These are phyloP conservation scores for Plenodomus biglobosus DNA, from an alignment of 2,329 filamentous ascomycete species.

Conservation along the genomic window DNA sequence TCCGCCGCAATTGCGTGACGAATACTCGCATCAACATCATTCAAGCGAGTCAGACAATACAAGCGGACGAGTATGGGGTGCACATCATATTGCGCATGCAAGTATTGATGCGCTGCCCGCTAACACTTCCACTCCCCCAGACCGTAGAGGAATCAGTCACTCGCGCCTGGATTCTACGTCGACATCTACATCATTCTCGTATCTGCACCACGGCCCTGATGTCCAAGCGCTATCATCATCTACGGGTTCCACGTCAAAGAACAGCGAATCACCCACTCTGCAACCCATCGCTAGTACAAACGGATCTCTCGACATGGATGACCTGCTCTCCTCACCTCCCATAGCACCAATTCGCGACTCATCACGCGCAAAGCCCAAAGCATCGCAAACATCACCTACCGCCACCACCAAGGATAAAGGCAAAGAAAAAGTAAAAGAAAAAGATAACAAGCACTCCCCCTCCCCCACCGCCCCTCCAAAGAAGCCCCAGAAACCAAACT, in stretches of 20 bases:
- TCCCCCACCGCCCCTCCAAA: not conserved
- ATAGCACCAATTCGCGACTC: not conserved
- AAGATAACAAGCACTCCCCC: not conserved
- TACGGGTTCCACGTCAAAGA: not conserved
- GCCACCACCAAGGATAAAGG: not conserved
- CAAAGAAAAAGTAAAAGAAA: not conserved
- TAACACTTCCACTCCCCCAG: slow-evolving; percentile 4
- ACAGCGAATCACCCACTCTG: not conserved
- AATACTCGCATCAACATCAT: not conserved
- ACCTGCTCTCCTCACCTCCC: not conserved
- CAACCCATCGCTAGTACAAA: not conserved
- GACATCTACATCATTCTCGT: slow-evolving; percentile 13
- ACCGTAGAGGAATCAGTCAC: slow-evolving; percentile 28
- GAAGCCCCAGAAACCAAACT: not conserved
- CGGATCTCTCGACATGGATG: not conserved
- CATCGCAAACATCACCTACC: not conserved
- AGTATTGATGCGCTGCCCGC: slow-evolving; percentile 25
- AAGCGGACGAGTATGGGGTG: slow-evolving; percentile 10
- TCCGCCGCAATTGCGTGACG: too few species aligned
- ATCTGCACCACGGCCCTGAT: slow-evolving; percentile 8
- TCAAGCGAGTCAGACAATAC: slow-evolving; percentile 16
- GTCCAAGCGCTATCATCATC: slow-evolving; percentile 2
- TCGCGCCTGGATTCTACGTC: slow-evolving; percentile 39
- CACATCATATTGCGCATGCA: slow-evolving; percentile 11
- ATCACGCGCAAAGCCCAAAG: not conserved